phyloP scores from a whole-genome alignment of 169 alveolate species.

The Amoebophrya sp. region DNA sequence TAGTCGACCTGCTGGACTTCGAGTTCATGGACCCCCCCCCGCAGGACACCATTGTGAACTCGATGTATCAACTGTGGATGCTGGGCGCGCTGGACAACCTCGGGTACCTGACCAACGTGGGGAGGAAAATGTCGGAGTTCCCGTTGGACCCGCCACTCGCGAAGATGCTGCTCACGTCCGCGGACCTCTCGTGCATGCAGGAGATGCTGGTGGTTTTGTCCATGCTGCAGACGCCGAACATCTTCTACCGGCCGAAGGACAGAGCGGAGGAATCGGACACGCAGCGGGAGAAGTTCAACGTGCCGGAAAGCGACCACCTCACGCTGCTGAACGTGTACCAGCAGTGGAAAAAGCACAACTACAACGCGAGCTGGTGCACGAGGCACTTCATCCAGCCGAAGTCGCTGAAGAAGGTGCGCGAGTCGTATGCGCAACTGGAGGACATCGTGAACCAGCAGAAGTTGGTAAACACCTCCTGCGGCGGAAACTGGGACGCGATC shows the following conservation, averaged over 20 bases:
- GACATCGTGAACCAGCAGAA: slow-evolving; percentile 69
- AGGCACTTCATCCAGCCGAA: slow-evolving; percentile 78
- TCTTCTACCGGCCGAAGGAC: slow-evolving; percentile 95
- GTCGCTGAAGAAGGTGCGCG: slow-evolving; percentile 53
- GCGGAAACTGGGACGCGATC: slow-evolving; percentile 71
- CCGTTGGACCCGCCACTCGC: slow-evolving; percentile 98
- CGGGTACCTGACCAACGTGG: slow-evolving; percentile 70
- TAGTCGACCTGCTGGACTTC: slow-evolving; percentile 81
- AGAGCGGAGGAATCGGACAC: slow-evolving; percentile 90
- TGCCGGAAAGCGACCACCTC: slow-evolving; percentile 98
- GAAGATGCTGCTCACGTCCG: slow-evolving; percentile 86
- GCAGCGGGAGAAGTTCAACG: slow-evolving; percentile 92
- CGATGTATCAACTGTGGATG: slow-evolving; percentile 95
- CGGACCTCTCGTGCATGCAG: slow-evolving; percentile 72
- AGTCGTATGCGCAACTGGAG: slow-evolving; percentile 70
- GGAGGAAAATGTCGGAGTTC: slow-evolving; percentile 90
- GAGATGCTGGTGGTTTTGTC: slow-evolving; percentile 93
- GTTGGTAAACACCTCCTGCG: slow-evolving; percentile 47
- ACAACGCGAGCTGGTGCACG: slow-evolving; percentile 77
- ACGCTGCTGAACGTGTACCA: slow-evolving; percentile 93
- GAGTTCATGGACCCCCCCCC: slow-evolving; percentile 99
- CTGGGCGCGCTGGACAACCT: slow-evolving; percentile 67
- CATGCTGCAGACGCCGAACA: slow-evolving; percentile 92
- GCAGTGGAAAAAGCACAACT: slow-evolving; percentile 87
- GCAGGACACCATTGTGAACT: slow-evolving; percentile 82